Percentiles rank a stretch among this genome's conserved stretches.
These are phyloP conservation scores for Cucurbita ficifolia DNA, from an alignment of 306 rosid species.

Conservation along the genomic window DNA sequence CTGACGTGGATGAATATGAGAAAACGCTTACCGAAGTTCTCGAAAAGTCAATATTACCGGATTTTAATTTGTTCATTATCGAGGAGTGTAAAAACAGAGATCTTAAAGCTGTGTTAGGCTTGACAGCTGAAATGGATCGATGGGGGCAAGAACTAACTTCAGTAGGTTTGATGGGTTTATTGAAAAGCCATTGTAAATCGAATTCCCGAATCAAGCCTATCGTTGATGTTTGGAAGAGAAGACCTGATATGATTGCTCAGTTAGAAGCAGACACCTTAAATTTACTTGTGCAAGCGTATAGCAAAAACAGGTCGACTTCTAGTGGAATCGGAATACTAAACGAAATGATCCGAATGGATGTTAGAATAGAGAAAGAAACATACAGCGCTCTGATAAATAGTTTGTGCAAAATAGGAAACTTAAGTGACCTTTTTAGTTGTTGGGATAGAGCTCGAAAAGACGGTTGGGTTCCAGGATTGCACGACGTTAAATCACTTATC, in stretches of 20 bases:
- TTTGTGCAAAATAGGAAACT: conserved; percentile 53
- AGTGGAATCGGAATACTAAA: conserved; percentile 34
- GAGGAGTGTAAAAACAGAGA: conserved; percentile 35
- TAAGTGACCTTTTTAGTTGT: conserved; percentile 33
- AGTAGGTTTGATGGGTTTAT: conserved; percentile 30
- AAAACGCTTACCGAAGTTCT: conserved; percentile 33
- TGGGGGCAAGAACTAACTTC: conserved; percentile 75
- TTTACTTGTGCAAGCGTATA: conserved; percentile 43
- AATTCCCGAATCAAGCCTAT: conserved; percentile 23
- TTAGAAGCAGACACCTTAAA: conserved; percentile 48
- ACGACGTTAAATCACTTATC: conserved; percentile 37
- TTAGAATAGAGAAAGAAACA: conserved; percentile 37
- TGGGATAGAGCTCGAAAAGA: conserved; percentile 42
- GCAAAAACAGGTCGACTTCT: conserved; percentile 40
- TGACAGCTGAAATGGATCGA: conserved; percentile 43
- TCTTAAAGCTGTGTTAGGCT: conserved; percentile 26
- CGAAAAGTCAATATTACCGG: conserved; percentile 42
- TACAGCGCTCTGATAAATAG: conserved; percentile 35
- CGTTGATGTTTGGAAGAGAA: conserved; percentile 32
- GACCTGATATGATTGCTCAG: conserved; percentile 27
- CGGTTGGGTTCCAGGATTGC: conserved; percentile 45
- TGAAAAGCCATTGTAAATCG: conserved; percentile 37
- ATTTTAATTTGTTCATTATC: conserved; percentile 29
- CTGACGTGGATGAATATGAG: conserved; percentile 62
- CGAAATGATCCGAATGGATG: conserved; percentile 37